Evolutionary conservation across 2,329 filamentous ascomycete species (phyloP).

Genomic region (Domatiomyces globalis): DNA sequence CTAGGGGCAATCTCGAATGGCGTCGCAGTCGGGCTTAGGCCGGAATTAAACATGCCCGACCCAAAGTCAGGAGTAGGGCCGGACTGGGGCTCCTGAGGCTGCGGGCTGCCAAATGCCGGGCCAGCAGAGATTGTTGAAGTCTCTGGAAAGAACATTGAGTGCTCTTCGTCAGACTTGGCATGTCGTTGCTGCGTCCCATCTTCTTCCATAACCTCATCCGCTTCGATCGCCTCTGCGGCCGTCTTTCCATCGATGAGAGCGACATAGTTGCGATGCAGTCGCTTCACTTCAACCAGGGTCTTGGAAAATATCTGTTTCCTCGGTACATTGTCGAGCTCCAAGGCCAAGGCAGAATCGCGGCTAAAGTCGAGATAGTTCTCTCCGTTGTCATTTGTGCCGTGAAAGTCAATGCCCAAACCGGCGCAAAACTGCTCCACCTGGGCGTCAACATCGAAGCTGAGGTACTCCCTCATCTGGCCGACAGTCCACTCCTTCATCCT

Average conservation of each 20-base stretch:
- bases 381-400: constrained; percentile 30
- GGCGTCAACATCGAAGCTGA: constrained; percentile 43
- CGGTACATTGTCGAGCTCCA: constrained; percentile 5
- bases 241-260: constrained; percentile 44
- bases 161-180: constrained; percentile 25
- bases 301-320: constrained; percentile 39
- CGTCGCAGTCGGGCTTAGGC: neutral
- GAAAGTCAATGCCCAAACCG: constrained; percentile 38
- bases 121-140: constrained; percentile 3
- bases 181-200: constrained; percentile 19
- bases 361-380: constrained; percentile 37
- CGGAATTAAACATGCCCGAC: neutral
- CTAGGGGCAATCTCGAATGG: neutral
- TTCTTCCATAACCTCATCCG: constrained; percentile 35
- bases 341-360: constrained; percentile 14
- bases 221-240: constrained; percentile 36
- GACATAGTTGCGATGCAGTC: constrained; percentile 39
- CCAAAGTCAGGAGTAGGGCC: neutral
- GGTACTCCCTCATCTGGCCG: constrained; percentile 34
- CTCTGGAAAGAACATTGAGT: constrained; percentile 19
- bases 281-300: constrained; percentile 44
- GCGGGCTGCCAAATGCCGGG: neutral
- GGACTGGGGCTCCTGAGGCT: neutral
- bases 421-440: constrained; percentile 42
- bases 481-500: constrained; percentile 44